A percentile compares a stretch with the other conserved stretches of the same genome.
phyloP scores from a whole-genome alignment of 345 rosid species.

The Pistacia vera region DNA sequence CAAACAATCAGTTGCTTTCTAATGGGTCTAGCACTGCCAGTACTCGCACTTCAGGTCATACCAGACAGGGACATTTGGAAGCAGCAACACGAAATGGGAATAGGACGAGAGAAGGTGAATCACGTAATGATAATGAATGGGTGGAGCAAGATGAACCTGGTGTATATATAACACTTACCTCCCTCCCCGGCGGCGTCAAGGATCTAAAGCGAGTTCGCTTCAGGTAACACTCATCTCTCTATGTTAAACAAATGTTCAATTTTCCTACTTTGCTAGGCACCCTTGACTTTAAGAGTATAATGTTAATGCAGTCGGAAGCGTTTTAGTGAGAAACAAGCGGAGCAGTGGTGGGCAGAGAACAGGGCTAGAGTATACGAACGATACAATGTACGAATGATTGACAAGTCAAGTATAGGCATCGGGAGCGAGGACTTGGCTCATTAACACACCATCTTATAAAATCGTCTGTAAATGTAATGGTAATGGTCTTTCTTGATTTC shows the following conservation, averaged over 20 bases:
- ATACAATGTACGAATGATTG: constrained; percentile 81
- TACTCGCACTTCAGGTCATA: constrained; percentile 43
- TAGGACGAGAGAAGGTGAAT: constrained; percentile 64
- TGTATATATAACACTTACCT: constrained; percentile 89
- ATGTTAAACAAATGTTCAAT: not conserved
- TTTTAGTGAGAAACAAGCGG: constrained; percentile 95
- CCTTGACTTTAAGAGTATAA: not conserved
- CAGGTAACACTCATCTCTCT: constrained; percentile 49
- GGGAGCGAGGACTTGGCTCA: constrained; percentile 76
- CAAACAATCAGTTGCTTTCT: constrained; percentile 47
- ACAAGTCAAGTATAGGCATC: constrained; percentile 79
- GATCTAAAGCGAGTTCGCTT: constrained; percentile 99
- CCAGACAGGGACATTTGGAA: constrained; percentile 62
- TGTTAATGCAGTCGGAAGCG: constrained; percentile 75
- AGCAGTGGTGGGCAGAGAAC: constrained; percentile 97
- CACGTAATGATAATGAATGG: constrained; percentile 77
- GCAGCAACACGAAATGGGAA: constrained; percentile 59
- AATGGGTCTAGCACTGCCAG: constrained; percentile 56
- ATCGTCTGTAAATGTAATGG: constrained; percentile 36
- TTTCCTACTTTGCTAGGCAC: not conserved
- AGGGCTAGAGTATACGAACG: constrained; percentile 83
- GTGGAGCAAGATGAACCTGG: constrained; percentile 99
- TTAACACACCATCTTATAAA: constrained; percentile 26
- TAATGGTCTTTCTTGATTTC: constrained; percentile 24
- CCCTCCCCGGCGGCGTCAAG: constrained; percentile 80